phyloP scores from a whole-genome alignment of 2,329 filamentous ascomycete species.

The Calonectria pteridis region DNA sequence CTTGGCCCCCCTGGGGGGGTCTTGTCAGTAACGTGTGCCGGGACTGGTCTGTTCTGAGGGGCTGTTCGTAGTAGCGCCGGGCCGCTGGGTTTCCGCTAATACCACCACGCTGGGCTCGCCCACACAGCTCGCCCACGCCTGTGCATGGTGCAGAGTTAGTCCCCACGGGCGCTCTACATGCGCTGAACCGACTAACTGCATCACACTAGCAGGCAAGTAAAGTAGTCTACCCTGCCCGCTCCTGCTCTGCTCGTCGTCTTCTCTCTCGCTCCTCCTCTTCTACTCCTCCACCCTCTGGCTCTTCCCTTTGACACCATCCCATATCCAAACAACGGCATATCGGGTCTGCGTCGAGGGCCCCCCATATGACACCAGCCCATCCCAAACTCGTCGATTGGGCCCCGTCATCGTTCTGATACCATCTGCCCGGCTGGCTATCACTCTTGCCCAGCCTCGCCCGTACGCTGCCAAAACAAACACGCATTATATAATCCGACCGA shows the following conservation, averaged over 20 bases:
- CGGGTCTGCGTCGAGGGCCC: slow-evolving; percentile 8
- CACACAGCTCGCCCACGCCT: slow-evolving; percentile 23
- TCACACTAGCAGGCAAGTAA: slow-evolving; percentile 19
- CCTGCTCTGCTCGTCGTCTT: slow-evolving; percentile 30
- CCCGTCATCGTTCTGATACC: slow-evolving; percentile 23
- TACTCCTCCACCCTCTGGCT: slow-evolving; percentile 12
- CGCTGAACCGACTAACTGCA: slow-evolving; percentile 14
- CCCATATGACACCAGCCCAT: slow-evolving; percentile 12
- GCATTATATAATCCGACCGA: not conserved
- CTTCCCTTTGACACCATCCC: slow-evolving; percentile 4
- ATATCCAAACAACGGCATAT: slow-evolving; percentile 11
- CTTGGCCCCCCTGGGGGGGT: slow-evolving; percentile 10
- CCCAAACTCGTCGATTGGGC: slow-evolving; percentile 27
- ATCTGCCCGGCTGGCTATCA: not conserved
- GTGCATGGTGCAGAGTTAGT: slow-evolving; percentile 22
- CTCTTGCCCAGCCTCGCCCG: not conserved
- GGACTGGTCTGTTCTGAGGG: slow-evolving; percentile 5
- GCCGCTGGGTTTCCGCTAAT: slow-evolving; percentile 43
- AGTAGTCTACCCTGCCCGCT: slow-evolving; percentile 35
- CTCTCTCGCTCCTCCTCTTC: slow-evolving; percentile 25
- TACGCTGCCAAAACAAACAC: not conserved
- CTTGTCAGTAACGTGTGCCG: not conserved
- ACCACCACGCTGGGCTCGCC: slow-evolving; percentile 40
- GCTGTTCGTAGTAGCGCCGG: slow-evolving; percentile 39
- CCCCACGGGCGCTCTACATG: slow-evolving; percentile 15